Evolutionary conservation across 352 stramenopile genomes (phyloP).

Genomic region (Globisporangium megalacanthum): DNA sequence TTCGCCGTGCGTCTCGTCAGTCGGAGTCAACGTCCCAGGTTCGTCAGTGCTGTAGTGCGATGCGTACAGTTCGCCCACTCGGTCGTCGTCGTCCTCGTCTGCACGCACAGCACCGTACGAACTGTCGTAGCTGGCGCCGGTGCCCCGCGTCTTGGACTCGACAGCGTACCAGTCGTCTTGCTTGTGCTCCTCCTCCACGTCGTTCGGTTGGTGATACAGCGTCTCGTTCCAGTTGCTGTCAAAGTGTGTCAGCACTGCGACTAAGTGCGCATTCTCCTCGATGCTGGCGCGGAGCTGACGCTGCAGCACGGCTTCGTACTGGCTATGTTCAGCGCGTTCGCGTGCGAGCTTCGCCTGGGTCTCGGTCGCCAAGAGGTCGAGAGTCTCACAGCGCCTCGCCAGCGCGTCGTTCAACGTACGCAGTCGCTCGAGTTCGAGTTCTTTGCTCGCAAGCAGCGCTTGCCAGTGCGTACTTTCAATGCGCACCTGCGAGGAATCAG

Average conservation of each 20-base stretch:
- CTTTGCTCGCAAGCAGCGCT: slow-evolving; percentile 25
- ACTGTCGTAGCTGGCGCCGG: slow-evolving; percentile 5
- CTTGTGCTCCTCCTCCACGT: slow-evolving; percentile 16
- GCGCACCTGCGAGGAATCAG: slow-evolving; percentile 20
- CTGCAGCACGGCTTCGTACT: slow-evolving; percentile 43
- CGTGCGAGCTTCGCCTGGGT: slow-evolving; percentile 51
- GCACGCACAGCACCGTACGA: not conserved
- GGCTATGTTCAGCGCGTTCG: slow-evolving; percentile 39
- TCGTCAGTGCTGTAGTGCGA: slow-evolving; percentile 1
- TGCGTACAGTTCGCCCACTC: not conserved
- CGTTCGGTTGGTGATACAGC: slow-evolving; percentile 3
- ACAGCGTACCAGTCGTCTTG: slow-evolving; percentile 8
- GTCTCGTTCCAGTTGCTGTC: slow-evolving; percentile 21
- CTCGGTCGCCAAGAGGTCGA: slow-evolving; percentile 53
- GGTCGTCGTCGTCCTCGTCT: slow-evolving; percentile 5
- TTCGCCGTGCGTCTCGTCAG: not conserved
- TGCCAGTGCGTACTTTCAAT: slow-evolving; percentile 7
- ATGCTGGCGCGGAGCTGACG: slow-evolving; percentile 38
- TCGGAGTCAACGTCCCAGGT: slow-evolving; percentile 4
- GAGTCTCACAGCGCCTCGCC: slow-evolving; percentile 35
- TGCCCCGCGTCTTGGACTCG: not conserved
- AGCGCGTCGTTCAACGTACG: slow-evolving; percentile 31
- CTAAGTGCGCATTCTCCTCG: slow-evolving; percentile 40
- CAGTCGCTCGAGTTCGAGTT: slow-evolving; percentile 31
- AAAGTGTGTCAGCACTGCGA: slow-evolving; percentile 32